A percentile compares a stretch with the other conserved stretches of the same genome.
Evolutionary conservation across 2,329 filamentous ascomycete genomes (phyloP).

Genomic region (Aspergillus pseudonomiae): DNA sequence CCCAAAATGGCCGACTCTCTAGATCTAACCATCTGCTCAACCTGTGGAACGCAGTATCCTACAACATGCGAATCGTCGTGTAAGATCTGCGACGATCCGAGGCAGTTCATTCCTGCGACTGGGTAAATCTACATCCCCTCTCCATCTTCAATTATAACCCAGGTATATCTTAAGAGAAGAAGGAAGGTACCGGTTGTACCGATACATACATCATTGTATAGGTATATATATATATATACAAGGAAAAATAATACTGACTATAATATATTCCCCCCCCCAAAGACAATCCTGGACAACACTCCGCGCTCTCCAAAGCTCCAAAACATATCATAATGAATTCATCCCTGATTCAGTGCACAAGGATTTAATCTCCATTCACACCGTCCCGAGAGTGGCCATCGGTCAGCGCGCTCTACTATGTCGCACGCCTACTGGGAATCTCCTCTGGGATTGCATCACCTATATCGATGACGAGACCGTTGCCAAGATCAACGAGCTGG

Average conservation of each 20-base stretch:
- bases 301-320: slow-evolving; percentile 24
- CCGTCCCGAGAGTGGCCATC: slow-evolving; percentile 66
- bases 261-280: neutral
- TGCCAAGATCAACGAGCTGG: slow-evolving; percentile 57
- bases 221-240: neutral
- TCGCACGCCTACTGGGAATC: slow-evolving; percentile 66
- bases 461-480: slow-evolving; percentile 69
- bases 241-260: neutral
- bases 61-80: slow-evolving; percentile 24
- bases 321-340: slow-evolving; percentile 28
- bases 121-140: slow-evolving; percentile 22
- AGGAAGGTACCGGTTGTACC: neutral
- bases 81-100: slow-evolving; percentile 36
- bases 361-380: slow-evolving; percentile 30
- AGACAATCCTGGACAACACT: slow-evolving; percentile 36
- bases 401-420: slow-evolving; percentile 75
- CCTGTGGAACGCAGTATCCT: slow-evolving; percentile 31
- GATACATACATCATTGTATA: no score
- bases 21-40: slow-evolving; percentile 32
- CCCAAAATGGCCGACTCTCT: slow-evolving; percentile 16
- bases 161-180: neutral
- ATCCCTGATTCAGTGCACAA: slow-evolving; percentile 18
- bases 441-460: slow-evolving; percentile 79
- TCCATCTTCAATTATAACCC: no score
- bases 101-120: slow-evolving; percentile 32